Evolutionary conservation across 495 filamentous ascomycete species (phyloP).

Genomic region (Daldinia bambusicola): DNA sequence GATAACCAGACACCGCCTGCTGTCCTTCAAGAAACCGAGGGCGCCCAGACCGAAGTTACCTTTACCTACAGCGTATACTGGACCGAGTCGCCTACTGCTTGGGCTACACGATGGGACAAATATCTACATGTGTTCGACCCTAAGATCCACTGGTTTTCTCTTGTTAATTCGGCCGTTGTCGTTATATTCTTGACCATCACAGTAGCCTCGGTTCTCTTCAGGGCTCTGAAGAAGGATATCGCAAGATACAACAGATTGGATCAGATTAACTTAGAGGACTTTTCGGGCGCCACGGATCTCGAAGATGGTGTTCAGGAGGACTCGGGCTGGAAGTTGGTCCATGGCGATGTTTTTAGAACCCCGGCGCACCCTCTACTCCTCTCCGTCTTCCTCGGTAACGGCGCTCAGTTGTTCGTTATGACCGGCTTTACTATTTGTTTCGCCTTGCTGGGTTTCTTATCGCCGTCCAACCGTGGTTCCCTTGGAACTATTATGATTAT

Average conservation of each 20-base stretch:
- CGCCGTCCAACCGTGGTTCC: conserved; percentile 92
- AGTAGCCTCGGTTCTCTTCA: conserved; percentile 86
- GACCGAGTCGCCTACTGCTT: conserved; percentile 79
- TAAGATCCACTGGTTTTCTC: conserved; percentile 97
- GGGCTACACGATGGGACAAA: conserved; percentile 98
- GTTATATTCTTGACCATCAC: conserved; percentile 91
- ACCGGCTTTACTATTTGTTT: conserved; percentile 92
- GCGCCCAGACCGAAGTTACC: conserved; percentile 64
- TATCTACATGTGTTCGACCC: conserved; percentile 96
- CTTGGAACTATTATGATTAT: conserved; percentile 91
- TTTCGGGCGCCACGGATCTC: conserved; percentile 75
- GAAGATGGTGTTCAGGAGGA: conserved; percentile 98
- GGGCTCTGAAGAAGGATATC: conserved; percentile 92
- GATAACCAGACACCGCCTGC: conserved; percentile 63
- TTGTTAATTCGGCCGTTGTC: conserved; percentile 93
- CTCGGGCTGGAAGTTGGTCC: conserved; percentile 97
- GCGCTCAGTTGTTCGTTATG: conserved; percentile 97
- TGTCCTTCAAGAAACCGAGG: conserved; percentile 68
- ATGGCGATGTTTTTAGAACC: conserved; percentile 95
- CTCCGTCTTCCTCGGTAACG: conserved; percentile 90
- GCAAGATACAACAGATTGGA: conserved; percentile 94
- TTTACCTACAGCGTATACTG: conserved; percentile 95
- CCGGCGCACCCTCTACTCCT: conserved; percentile 84
- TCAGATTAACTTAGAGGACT: conserved; percentile 83
- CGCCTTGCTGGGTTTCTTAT: conserved; percentile 92